phyloP scores from a whole-genome alignment of 2,329 filamentous ascomycete species.

The Xylaria sp. region DNA sequence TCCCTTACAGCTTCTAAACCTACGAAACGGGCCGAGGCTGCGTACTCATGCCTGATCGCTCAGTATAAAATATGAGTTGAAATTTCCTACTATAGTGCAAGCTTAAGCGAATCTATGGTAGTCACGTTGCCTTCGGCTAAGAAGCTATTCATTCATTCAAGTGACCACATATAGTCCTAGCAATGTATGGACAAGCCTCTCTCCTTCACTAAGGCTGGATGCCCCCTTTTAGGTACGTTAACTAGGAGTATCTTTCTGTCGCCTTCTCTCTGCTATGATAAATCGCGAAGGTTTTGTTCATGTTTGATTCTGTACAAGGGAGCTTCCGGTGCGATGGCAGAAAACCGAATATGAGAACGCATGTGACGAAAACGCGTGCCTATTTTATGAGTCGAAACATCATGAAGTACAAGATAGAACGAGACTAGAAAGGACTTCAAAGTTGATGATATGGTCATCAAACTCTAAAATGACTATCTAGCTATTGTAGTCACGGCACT shows the following conservation, averaged over 20 bases:
- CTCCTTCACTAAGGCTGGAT: background rate
- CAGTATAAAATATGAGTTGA: no score
- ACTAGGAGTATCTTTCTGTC: background rate
- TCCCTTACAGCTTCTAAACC: no score
- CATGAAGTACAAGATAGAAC: background rate
- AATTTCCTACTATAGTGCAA: no score
- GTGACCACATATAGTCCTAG: background rate
- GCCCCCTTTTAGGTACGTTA: background rate
- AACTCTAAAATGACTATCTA: background rate
- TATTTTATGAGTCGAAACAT: background rate
- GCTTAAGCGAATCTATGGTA: background rate
- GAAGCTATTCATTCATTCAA: background rate
- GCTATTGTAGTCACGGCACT: background rate
- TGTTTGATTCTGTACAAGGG: background rate
- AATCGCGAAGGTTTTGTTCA: background rate
- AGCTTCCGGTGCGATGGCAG: no score
- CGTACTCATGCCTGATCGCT: no score
- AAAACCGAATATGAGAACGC: background rate
- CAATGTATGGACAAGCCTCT: background rate
- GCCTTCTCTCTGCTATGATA: background rate
- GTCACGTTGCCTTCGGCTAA: background rate
- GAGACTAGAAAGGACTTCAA: background rate
- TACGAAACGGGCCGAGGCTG: no score
- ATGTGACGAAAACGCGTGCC: background rate
- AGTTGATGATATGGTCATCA: background rate